Conservation (phyloP, 345 rosid species). For the Linum usitatissimum region DNA sequence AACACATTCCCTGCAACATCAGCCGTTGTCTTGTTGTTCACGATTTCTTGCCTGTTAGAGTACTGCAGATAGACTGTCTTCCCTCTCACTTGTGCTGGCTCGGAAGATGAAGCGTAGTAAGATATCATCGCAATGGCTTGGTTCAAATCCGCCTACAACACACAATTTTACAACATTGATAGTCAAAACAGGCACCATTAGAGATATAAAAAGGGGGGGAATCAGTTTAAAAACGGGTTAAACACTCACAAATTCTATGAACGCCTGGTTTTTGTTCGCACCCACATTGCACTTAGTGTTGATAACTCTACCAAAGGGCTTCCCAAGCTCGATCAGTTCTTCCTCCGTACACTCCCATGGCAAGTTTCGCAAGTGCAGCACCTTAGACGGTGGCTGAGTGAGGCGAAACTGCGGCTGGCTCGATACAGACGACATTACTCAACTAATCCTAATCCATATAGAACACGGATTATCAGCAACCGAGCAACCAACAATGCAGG, state of each 20-base stretch:
- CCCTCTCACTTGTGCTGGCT: constrained; percentile 99
- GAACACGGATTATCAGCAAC: no score
- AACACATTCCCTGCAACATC: constrained; percentile 98
- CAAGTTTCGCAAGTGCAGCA: constrained; percentile 91
- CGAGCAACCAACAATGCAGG: no score
- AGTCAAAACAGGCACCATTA: neutral
- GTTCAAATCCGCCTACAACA: constrained; percentile 72
- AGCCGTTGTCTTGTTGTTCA: constrained; percentile 91
- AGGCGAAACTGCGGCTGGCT: constrained; percentile 97
- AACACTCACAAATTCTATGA: constrained; percentile 86
- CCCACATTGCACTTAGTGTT: constrained; percentile 99
- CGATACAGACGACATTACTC: constrained; percentile 80
- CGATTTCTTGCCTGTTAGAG: constrained; percentile 96
- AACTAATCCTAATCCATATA: constrained; percentile 9
- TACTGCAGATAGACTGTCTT: constrained; percentile 98
- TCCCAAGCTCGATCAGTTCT: constrained; percentile 85
- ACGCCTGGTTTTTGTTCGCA: constrained; percentile 94
- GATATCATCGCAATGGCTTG: constrained; percentile 99
- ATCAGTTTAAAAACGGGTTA: neutral
- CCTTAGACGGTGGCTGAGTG: constrained; percentile 98
- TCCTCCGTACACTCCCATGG: constrained; percentile 99
- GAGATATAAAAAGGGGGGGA: neutral
- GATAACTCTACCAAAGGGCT: constrained; percentile 91
- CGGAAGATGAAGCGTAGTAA: constrained; percentile 89
- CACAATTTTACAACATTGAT: neutral